These are phyloP conservation scores for Ambrosia trifida DNA, from an alignment of 129 eudicot species.

Conservation along the genomic window DNA sequence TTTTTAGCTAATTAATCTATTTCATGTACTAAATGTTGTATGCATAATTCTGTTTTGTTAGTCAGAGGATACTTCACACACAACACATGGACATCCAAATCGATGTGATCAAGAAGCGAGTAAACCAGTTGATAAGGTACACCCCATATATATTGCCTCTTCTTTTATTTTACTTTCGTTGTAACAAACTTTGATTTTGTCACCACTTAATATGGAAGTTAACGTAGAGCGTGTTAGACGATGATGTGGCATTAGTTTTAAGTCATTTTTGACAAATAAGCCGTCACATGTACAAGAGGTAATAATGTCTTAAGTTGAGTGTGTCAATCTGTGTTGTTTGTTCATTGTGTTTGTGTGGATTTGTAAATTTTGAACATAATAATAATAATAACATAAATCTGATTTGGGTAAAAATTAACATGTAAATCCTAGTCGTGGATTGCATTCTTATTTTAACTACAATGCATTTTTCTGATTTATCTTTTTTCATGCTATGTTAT, in stretches of 20 bases:
- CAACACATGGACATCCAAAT: constrained; percentile 59
- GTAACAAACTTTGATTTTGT: not conserved
- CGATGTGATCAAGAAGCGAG: constrained; percentile 81
- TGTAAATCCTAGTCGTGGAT: not conserved
- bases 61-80: constrained; percentile 91
- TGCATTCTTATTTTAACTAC: not conserved
- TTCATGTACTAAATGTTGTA: constrained; percentile 14
- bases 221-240: not conserved
- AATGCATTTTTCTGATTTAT: not conserved
- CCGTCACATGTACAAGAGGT: not conserved
- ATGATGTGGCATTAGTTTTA: not conserved
- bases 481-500: constrained; percentile 23
- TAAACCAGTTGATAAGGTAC: constrained; percentile 85
- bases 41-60: constrained; percentile 25
- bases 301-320: not conserved
- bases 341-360: not conserved
- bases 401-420: not conserved
- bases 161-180: not conserved
- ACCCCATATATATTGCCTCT: constrained; percentile 4
- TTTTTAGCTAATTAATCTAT: not conserved
- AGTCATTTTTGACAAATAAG: constrained; percentile 8
- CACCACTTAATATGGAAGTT: not conserved
- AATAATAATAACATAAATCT: not conserved
- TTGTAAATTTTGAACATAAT: not conserved
- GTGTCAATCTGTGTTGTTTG: not conserved